Evolutionary conservation across 768 basidiomycete species (phyloP).

Genomic region (Russula brevipes): DNA sequence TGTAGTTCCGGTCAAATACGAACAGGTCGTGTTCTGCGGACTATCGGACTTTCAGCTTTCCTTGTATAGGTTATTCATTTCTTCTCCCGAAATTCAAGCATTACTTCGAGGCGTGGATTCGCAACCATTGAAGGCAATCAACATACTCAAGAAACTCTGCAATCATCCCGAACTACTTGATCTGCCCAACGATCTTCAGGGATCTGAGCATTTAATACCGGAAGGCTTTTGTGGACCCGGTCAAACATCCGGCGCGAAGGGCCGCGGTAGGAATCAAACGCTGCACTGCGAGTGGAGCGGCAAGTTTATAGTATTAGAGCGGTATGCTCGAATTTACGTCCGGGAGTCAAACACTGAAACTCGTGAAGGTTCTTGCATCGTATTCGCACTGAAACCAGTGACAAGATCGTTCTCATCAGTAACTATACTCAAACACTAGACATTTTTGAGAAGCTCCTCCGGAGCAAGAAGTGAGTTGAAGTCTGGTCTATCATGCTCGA

Average conservation of each 20-base stretch:
- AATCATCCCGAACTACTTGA: slow-evolving; percentile 91
- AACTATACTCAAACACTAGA: slow-evolving; percentile 96
- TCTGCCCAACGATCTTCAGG: slow-evolving; percentile 76
- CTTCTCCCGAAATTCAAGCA: slow-evolving; percentile 88
- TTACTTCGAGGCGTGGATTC: slow-evolving; percentile 81
- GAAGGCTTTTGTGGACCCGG: slow-evolving; percentile 69
- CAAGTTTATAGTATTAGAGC: slow-evolving; percentile 89
- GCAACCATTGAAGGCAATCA: slow-evolving; percentile 94
- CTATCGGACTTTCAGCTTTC: slow-evolving; percentile 79
- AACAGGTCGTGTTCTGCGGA: slow-evolving; percentile 92
- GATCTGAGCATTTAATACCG: slow-evolving; percentile 77
- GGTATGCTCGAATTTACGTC: slow-evolving; percentile 43
- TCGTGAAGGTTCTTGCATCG: slow-evolving; percentile 68
- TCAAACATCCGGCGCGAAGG: slow-evolving; percentile 32
- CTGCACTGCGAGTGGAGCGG: slow-evolving; percentile 83
- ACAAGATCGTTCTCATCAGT: slow-evolving; percentile 96
- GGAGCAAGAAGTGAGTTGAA: slow-evolving; percentile 66
- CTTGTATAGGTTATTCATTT: slow-evolving; percentile 85
- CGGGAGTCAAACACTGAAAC: not conserved
- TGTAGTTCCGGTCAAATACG: slow-evolving; percentile 96
- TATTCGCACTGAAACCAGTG: slow-evolving; percentile 72
- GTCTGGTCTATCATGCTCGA: not conserved
- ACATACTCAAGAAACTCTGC: slow-evolving; percentile 90
- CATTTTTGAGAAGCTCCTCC: slow-evolving; percentile 83
- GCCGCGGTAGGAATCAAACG: slow-evolving; percentile 40